Evolutionary conservation across 768 basidiomycete species (phyloP).

Genomic region (Mycena epipterygia): DNA sequence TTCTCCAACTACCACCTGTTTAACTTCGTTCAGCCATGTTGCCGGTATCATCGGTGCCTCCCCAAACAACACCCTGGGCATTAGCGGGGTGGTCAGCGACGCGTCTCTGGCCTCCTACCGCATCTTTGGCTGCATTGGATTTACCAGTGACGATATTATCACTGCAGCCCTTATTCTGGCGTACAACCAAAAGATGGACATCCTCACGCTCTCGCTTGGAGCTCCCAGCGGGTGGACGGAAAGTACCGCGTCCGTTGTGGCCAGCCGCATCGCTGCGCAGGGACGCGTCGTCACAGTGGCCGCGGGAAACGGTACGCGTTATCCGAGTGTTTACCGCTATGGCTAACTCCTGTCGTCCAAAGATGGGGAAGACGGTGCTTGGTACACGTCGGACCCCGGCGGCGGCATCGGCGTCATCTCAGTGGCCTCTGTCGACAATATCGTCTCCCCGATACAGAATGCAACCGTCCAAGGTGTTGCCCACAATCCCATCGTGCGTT

Average conservation of each 20-base stretch:
- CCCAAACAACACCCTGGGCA: constrained; percentile 58
- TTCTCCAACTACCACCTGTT: not conserved
- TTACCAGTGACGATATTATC: constrained; percentile 54
- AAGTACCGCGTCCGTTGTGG: constrained; percentile 56
- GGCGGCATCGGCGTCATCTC: constrained; percentile 57
- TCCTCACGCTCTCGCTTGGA: constrained; percentile 68
- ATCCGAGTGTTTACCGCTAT: not conserved
- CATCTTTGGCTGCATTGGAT: constrained; percentile 61
- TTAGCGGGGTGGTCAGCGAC: constrained; percentile 64
- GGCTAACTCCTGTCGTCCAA: not conserved
- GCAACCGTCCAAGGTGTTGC: constrained; percentile 26
- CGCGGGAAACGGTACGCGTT: constrained; percentile 53
- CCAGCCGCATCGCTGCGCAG: constrained; percentile 57
- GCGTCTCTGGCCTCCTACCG: constrained; percentile 58
- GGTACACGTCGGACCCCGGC: constrained; percentile 57
- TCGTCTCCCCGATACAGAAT: constrained; percentile 22
- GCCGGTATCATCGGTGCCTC: constrained; percentile 61
- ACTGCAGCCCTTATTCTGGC: constrained; percentile 53
- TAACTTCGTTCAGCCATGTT: constrained; percentile 43
- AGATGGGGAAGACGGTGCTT: constrained; percentile 57
- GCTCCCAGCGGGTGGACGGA: constrained; percentile 63
- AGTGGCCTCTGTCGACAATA: constrained; percentile 42
- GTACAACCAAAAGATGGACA: constrained; percentile 58
- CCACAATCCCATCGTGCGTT: constrained; percentile 31
- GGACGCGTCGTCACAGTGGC: constrained; percentile 64